A percentile compares a stretch with the other conserved stretches of the same genome.
Conservation (phyloP, 345 rosid species). For the Hevea brasiliensis region DNA sequence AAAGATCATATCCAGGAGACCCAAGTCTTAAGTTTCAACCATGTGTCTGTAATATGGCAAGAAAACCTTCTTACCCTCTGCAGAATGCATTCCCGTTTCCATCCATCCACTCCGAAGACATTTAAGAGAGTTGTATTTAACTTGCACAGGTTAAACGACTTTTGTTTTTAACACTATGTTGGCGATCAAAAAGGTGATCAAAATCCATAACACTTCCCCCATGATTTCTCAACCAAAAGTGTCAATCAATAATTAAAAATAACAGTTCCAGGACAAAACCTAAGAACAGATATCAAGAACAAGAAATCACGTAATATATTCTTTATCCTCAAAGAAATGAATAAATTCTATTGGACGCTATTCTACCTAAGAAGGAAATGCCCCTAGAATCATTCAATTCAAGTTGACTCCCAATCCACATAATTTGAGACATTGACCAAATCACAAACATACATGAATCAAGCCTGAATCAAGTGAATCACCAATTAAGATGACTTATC, state of each 20-base stretch:
- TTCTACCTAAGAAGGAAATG: no score
- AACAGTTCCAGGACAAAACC: background rate
- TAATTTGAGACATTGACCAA: no score
- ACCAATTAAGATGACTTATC: no score
- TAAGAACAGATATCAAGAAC: background rate
- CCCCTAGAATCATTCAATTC: no score
- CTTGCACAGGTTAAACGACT: background rate
- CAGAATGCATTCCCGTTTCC: background rate
- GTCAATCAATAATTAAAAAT: background rate
- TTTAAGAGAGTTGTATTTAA: background rate
- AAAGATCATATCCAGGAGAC: background rate
- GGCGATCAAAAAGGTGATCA: background rate
- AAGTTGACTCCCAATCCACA: no score
- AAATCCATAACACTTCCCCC: background rate
- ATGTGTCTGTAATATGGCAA: background rate
- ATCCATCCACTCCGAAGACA: background rate
- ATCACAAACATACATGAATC: no score
- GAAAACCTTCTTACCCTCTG: background rate
- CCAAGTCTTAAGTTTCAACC: background rate
- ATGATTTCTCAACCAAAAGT: background rate
- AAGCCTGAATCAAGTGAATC: no score
- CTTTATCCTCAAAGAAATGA: no score
- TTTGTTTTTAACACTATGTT: background rate
- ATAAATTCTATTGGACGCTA: no score
- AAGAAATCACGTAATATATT: no score